Evolutionary conservation across 768 basidiomycete species (phyloP), one percentile per base, ranked within the genome.

Genomic region (Gautieria morchelliformis): DNA sequence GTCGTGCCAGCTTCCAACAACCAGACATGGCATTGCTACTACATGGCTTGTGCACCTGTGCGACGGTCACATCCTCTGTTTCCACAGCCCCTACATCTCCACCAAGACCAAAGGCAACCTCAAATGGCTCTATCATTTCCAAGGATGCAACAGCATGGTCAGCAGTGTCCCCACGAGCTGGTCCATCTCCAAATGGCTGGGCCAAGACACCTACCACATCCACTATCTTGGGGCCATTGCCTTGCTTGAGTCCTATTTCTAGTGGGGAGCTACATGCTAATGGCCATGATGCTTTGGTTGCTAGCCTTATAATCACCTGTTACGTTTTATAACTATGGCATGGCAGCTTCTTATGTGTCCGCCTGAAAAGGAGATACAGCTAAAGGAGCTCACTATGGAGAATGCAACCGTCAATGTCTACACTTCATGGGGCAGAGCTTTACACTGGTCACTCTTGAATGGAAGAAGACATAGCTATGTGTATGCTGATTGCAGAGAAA

Each of bases 381-480:
- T 93, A 53, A 61, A 75, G 17, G 70, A 68, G 62, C 78, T 90
- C 60, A 73, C 79, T 11, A 68, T 72, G 53, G 88, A 91, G 64
- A 89, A 86, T 70, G 74, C 75, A 63, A 79, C 72, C 61, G 71
- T 92, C 42, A 74, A n/a, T n/a, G 76, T 27, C 85, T 24, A 74
- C 87, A 24, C 72, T 93, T 33, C 75, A 80, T 64, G 68, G 78
- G 35, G 84, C 81, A 61, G 89, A 93, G 63, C 75, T 91, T 51
- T 91, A 91, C 65, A 74, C 84, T 11, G 90, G 93, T 62, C 89
- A 92, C 67, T 75, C 79, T 58, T 81, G 90, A 60, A 84, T 82
- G 72, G n/a, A n/a, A n/a, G n/a, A n/a, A n/a, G n/a, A n/a, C n/a
- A n/a, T n/a, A n/a, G n/a, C n/a, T n/a, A n/a, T n/a, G n/a, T n/a